phyloP scores from a whole-genome alignment of 345 rosid genomes.

The Cardamine resedifolia region DNA sequence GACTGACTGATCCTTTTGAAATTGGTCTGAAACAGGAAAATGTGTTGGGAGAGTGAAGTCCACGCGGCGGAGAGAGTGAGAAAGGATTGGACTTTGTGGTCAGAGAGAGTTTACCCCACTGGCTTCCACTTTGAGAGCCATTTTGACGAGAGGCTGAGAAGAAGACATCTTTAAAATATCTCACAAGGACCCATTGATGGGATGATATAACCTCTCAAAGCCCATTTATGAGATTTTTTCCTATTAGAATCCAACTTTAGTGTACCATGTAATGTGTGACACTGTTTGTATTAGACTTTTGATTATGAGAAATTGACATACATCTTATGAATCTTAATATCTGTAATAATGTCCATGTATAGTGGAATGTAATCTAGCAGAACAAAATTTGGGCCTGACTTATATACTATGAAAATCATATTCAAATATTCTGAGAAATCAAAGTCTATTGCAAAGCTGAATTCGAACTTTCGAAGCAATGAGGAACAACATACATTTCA shows the following conservation, averaged over 20 bases:
- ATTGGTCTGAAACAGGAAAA: neutral
- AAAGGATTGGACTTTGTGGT: conserved; percentile 20
- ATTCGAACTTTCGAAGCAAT: neutral
- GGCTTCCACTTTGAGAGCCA: conserved; percentile 36
- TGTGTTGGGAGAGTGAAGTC: neutral
- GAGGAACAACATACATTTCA: neutral
- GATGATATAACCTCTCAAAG: conserved; percentile 22
- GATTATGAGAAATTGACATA: neutral
- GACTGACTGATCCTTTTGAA: conserved; percentile 9
- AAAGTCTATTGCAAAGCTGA: neutral
- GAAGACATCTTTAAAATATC: conserved; percentile 28
- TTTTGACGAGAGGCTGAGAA: conserved; percentile 33
- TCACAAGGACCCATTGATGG: conserved; percentile 31
- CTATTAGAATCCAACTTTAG: conserved; percentile 16
- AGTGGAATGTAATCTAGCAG: conserved; percentile 19
- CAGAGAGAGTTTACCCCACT: conserved; percentile 28
- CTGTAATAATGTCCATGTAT: neutral
- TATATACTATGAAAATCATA: neutral
- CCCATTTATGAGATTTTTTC: neutral
- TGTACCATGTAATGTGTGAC: conserved; percentile 29
- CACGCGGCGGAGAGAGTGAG: conserved; percentile 29
- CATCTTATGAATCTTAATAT: neutral
- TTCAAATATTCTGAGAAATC: neutral
- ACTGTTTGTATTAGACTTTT: conserved; percentile 25
- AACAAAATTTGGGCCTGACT: neutral